These are phyloP conservation scores for Bothriochloa decipiens DNA, from an alignment of 176 grass and related monocot species.

Conservation along the genomic window DNA sequence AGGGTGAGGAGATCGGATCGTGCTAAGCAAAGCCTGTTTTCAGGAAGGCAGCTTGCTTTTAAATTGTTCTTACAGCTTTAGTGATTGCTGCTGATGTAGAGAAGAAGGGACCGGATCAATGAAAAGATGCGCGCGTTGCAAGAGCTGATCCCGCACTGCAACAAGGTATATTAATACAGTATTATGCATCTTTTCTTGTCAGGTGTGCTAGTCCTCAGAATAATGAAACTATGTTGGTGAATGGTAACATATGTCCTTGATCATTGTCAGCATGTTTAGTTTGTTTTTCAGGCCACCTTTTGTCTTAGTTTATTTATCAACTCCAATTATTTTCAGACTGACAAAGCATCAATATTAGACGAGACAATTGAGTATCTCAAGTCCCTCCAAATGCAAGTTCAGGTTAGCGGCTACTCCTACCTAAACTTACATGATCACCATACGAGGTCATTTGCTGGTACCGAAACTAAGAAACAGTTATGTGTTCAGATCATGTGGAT, in stretches of 20 bases:
- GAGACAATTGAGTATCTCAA: constrained; percentile 95
- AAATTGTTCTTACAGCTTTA: not conserved
- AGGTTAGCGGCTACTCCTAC: constrained; percentile 47
- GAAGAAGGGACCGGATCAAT: constrained; percentile 93
- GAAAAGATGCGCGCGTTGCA: constrained; percentile 87
- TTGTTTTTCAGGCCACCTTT: no score
- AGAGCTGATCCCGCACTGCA: constrained; percentile 90
- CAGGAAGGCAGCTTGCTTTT: not conserved
- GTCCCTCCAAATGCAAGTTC: constrained; percentile 95
- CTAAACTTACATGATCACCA: constrained; percentile 28
- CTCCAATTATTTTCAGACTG: constrained; percentile 56
- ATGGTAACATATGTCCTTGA: not conserved
- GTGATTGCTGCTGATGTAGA: constrained; percentile 47
- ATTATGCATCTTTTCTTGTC: constrained; percentile 13
- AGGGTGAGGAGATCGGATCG: constrained; percentile 63
- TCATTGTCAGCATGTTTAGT: not conserved
- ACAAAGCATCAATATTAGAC: constrained; percentile 91
- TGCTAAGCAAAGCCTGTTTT: constrained; percentile 11
- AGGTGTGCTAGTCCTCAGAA: constrained; percentile 2
- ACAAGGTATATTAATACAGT: constrained; percentile 61
- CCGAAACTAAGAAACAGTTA: constrained; percentile 8
- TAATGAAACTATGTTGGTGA: constrained; percentile 34
- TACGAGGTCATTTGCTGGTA: constrained; percentile 5
- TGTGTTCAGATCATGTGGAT: constrained; percentile 95
- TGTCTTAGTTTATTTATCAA: no score